Percentiles rank a stretch among this genome's conserved stretches.
Conservation (phyloP, 352 stramenopile genomes). For the Lagenidium giganteum region DNA sequence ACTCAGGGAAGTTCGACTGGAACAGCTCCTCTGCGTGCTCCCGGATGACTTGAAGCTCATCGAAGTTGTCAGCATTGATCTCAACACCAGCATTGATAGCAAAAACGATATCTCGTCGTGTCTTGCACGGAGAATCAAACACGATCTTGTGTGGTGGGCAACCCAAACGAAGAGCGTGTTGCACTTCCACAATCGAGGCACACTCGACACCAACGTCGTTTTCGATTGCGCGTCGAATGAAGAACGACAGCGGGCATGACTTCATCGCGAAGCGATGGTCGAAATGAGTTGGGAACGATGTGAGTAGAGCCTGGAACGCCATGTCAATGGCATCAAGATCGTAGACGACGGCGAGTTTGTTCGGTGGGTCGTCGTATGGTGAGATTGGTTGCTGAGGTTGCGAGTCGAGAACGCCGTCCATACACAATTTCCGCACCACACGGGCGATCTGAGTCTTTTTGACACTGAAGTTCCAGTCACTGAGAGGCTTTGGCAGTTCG, state of each 20-base stretch:
- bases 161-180: slow-evolving; percentile 68
- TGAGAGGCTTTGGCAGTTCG: slow-evolving; percentile 45
- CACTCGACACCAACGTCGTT: slow-evolving; percentile 78
- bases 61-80: slow-evolving; percentile 90
- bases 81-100: slow-evolving; percentile 81
- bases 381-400: slow-evolving; percentile 5
- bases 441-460: slow-evolving; percentile 57
- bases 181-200: slow-evolving; percentile 79
- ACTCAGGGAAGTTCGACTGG: slow-evolving; percentile 69
- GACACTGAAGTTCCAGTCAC: slow-evolving; percentile 72
- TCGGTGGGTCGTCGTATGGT: slow-evolving; percentile 25
- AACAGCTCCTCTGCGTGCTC: slow-evolving; percentile 86
- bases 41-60: slow-evolving; percentile 83
- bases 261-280: slow-evolving; percentile 89
- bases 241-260: slow-evolving; percentile 84
- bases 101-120: slow-evolving; percentile 78
- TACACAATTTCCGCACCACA: slow-evolving; percentile 55
- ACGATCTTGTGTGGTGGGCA: slow-evolving; percentile 79
- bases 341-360: slow-evolving; percentile 74
- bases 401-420: slow-evolving; percentile 32
- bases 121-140: slow-evolving; percentile 93
- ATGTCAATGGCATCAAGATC: slow-evolving; percentile 84
- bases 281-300: slow-evolving; percentile 82
- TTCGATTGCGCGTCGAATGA: slow-evolving; percentile 71
- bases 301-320: slow-evolving; percentile 70